phyloP scores from a whole-genome alignment of 2,329 filamentous ascomycete species.

The Phyllosticta citrichinensis region DNA sequence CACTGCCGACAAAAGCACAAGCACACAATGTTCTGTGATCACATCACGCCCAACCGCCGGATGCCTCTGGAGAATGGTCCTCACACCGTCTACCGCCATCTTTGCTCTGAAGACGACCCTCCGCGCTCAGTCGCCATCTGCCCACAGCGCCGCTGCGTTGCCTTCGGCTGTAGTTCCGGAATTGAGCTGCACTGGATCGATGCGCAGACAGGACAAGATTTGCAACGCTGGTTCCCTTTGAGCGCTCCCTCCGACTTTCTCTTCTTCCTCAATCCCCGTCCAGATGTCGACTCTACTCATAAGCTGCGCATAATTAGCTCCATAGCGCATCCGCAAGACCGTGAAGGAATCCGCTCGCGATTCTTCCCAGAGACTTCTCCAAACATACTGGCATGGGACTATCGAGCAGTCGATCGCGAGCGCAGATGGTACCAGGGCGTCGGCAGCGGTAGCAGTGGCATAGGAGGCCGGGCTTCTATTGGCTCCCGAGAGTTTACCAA shows the following conservation, averaged over 20 bases:
- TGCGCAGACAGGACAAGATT: slow-evolving; percentile 37
- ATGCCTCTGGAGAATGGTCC: slow-evolving; percentile 7
- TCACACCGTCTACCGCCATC: slow-evolving; percentile 37
- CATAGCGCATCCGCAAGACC: slow-evolving; percentile 36
- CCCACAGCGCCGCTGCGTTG: slow-evolving; percentile 53
- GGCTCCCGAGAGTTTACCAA: not conserved
- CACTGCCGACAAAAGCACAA: not conserved
- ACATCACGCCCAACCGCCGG: not conserved
- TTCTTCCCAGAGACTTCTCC: slow-evolving; percentile 12
- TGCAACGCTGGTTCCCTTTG: slow-evolving; percentile 47
- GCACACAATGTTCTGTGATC: not conserved
- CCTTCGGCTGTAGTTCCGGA: slow-evolving; percentile 53
- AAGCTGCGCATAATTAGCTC: slow-evolving; percentile 56
- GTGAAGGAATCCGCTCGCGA: slow-evolving; percentile 17
- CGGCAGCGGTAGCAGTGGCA: not conserved
- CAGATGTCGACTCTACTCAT: slow-evolving; percentile 41
- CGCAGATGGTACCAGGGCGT: slow-evolving; percentile 1
- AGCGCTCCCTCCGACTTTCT: slow-evolving; percentile 45
- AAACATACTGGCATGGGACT: slow-evolving; percentile 17
- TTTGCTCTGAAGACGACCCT: slow-evolving; percentile 52
- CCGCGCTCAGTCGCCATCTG: slow-evolving; percentile 57
- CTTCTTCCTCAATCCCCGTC: slow-evolving; percentile 50
- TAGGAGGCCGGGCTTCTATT: not conserved
- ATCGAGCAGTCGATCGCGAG: slow-evolving; percentile 15
- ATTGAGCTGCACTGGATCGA: slow-evolving; percentile 55